Conservation (phyloP, 2,329 filamentous ascomycete genomes). For the Pseudogymnoascus sp. region DNA sequence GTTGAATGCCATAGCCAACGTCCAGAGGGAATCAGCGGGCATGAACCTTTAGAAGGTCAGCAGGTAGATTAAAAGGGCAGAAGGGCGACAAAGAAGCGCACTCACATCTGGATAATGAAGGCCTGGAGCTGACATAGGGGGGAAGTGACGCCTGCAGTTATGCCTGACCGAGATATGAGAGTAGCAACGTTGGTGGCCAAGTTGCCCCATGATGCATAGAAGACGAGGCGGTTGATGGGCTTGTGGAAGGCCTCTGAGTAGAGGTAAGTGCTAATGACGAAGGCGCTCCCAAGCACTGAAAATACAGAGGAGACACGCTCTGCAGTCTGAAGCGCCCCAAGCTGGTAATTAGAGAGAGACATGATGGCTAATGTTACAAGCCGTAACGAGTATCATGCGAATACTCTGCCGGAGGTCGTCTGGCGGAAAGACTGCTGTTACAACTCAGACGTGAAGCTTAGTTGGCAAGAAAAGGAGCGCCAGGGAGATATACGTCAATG, state of each 20-base stretch:
- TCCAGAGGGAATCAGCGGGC: constrained; percentile 47
- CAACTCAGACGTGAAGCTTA: background rate
- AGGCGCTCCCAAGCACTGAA: constrained; percentile 43
- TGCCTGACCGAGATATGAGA: constrained; percentile 43
- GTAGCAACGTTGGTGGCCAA: constrained; percentile 50
- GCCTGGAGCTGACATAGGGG: constrained; percentile 60
- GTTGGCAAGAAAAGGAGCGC: background rate
- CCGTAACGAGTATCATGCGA: background rate
- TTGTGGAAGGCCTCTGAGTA: constrained; percentile 43
- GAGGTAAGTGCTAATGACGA: constrained; percentile 46
- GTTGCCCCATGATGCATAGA: constrained; percentile 54
- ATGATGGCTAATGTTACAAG: background rate
- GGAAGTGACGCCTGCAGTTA: constrained; percentile 15
- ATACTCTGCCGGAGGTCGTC: background rate
- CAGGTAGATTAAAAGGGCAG: background rate
- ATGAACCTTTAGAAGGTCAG: constrained; percentile 39
- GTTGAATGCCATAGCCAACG: constrained; percentile 53
- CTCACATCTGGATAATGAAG: constrained; percentile 76
- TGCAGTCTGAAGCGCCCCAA: background rate
- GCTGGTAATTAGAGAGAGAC: background rate
- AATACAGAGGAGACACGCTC: constrained; percentile 37
- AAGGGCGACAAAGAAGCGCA: constrained; percentile 1
- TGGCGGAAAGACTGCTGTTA: background rate
- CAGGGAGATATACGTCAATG: background rate
- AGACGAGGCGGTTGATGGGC: constrained; percentile 52